A percentile compares a stretch with the other conserved stretches of the same genome.
phyloP scores from a whole-genome alignment of 345 rosid species.

The Odontarrhena argentea region DNA sequence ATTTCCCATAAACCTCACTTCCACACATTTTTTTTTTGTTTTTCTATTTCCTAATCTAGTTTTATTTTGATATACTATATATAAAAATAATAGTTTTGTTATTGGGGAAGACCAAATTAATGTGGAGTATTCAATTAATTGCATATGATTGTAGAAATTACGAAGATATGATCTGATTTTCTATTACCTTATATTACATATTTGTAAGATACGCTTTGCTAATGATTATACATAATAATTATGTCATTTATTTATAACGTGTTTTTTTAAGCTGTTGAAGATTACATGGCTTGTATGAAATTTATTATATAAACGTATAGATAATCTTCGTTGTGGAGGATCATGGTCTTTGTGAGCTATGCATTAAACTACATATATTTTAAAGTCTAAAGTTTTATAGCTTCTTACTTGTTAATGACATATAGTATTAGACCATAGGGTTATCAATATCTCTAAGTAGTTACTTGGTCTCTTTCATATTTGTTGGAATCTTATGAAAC shows the following conservation, averaged over 20 bases:
- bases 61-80: too few species aligned
- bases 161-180: conserved; percentile 14
- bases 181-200: background rate
- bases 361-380: conserved; percentile 3
- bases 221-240: background rate
- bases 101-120: conserved; percentile 13
- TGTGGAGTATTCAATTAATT: conserved; percentile 10
- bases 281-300: background rate
- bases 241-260: background rate
- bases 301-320: background rate
- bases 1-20: conserved; percentile 37
- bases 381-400: background rate
- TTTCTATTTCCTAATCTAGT: background rate
- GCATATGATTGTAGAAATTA: conserved; percentile 36
- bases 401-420: background rate
- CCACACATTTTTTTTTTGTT: conserved; percentile 30
- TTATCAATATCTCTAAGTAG: conserved; percentile 11
- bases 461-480: conserved; percentile 33
- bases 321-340: background rate
- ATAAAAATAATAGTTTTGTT: background rate
- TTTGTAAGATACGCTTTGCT: background rate
- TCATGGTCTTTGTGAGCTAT: conserved; percentile 2
- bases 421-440: background rate
- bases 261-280: background rate
- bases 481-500: conserved; percentile 39